Conservation (phyloP, 1,139 yeast genomes). For the Hyphopichia khmerensis region DNA sequence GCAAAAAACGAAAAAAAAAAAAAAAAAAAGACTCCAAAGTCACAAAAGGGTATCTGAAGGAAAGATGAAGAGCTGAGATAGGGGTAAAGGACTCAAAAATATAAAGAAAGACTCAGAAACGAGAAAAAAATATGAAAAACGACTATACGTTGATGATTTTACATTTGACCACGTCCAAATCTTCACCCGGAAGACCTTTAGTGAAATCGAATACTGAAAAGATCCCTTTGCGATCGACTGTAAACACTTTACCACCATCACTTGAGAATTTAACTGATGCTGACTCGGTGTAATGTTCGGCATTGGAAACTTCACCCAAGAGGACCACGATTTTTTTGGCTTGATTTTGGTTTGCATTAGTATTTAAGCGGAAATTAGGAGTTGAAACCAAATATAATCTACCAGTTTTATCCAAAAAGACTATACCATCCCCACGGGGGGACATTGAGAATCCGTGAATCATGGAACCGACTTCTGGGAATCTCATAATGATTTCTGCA, state of each 20-base stretch:
- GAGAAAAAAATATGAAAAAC: too few relatives aligned
- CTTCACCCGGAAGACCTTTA: slow-evolving; percentile 74
- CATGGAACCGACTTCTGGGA: slow-evolving; percentile 80
- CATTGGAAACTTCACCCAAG: slow-evolving; percentile 76
- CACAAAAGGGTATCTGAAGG: too few relatives aligned
- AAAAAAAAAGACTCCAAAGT: too few relatives aligned
- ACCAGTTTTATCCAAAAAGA: slow-evolving; percentile 78
- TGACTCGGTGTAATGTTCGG: slow-evolving; percentile 65
- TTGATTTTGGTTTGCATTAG: slow-evolving; percentile 4
- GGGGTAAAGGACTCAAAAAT: too few relatives aligned
- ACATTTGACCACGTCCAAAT: slow-evolving; percentile 77
- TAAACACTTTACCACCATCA: slow-evolving; percentile 77
- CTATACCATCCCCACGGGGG: slow-evolving; percentile 85
- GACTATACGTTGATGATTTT: slow-evolving; percentile 44
- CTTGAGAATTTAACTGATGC: slow-evolving; percentile 75
- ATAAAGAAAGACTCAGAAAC: too few relatives aligned
- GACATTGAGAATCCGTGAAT: slow-evolving; percentile 74
- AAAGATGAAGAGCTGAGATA: too few relatives aligned
- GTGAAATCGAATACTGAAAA: slow-evolving; percentile 83
- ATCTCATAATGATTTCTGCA: slow-evolving; percentile 38
- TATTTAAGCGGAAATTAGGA: slow-evolving; percentile 49
- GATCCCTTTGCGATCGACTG: slow-evolving; percentile 78
- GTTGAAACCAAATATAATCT: slow-evolving; percentile 67
- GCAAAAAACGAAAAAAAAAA: too few relatives aligned
- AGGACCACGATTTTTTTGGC: slow-evolving; percentile 59